phyloP scores from a whole-genome alignment of 441 rosid species.

The Populus hybrid region DNA sequence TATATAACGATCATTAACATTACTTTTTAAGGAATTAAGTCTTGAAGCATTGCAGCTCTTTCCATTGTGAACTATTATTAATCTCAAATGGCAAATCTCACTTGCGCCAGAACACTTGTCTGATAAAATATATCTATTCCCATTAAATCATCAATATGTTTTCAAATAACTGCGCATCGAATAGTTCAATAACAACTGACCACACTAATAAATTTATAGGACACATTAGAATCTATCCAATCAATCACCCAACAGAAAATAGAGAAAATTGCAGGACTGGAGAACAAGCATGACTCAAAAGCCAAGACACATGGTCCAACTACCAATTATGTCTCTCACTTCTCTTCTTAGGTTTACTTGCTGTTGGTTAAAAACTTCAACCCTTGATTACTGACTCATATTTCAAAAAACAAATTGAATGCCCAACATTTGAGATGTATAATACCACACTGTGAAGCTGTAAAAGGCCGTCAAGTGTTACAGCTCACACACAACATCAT shows the following conservation, averaged over 20 bases:
- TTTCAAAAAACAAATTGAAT: neutral
- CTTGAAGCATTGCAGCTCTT: neutral
- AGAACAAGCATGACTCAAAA: neutral
- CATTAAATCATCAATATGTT: neutral
- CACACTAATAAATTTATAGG: neutral
- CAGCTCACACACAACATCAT: neutral
- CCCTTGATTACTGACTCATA: neutral
- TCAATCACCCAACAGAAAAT: neutral
- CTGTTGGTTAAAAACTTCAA: neutral
- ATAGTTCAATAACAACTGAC: neutral
- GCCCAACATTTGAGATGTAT: neutral
- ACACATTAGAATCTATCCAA: neutral
- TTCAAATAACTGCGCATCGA: neutral
- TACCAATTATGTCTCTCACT: neutral
- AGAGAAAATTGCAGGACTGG: neutral
- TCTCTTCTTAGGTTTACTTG: neutral
- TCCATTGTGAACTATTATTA: neutral
- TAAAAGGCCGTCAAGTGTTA: neutral
- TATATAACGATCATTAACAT: neutral
- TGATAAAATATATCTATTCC: neutral
- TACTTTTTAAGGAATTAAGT: neutral
- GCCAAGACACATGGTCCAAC: neutral
- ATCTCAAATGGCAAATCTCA: neutral
- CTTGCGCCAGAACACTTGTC: neutral
- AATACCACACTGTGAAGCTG: neutral